Conservation (phyloP, 208 protist species). For the Porcisia deanei region DNA sequence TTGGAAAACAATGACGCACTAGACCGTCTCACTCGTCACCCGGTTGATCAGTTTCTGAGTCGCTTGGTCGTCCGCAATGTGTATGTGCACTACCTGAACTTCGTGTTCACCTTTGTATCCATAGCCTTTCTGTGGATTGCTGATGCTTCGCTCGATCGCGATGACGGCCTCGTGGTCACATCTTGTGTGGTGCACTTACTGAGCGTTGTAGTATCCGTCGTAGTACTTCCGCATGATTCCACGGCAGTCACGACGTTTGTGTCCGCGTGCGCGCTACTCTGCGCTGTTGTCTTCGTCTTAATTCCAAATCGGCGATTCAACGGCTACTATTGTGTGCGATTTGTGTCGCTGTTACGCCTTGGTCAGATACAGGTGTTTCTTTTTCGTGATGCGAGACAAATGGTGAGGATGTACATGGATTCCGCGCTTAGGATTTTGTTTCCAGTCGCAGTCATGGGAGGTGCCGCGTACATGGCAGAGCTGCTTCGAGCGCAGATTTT, state of each 20-base stretch:
- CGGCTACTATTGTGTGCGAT: constrained; percentile 52
- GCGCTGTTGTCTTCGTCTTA: constrained; percentile 37
- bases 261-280: constrained; percentile 29
- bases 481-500: constrained; percentile 70
- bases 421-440: constrained; percentile 53
- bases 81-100: constrained; percentile 48
- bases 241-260: constrained; percentile 54
- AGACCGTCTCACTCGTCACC: constrained; percentile 23
- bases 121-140: constrained; percentile 72
- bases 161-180: constrained; percentile 25
- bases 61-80: constrained; percentile 20
- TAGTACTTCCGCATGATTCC: constrained; percentile 55
- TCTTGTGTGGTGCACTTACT: constrained; percentile 47
- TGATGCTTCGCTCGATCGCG: constrained; percentile 31
- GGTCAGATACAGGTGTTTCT: constrained; percentile 64
- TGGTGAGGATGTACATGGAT: constrained; percentile 52
- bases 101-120: constrained; percentile 43
- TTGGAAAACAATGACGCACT: constrained; percentile 53
- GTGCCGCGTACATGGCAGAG: constrained; percentile 50
- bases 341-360: constrained; percentile 65
- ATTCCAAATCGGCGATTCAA: constrained; percentile 14
- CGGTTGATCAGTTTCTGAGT: neutral
- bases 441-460: constrained; percentile 48
- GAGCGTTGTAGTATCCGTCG: constrained; percentile 46
- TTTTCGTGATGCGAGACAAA: constrained; percentile 33